These are phyloP conservation scores for Arbutus unedo DNA, from an alignment of 148 eudicot genomes.

Conservation along the genomic window DNA sequence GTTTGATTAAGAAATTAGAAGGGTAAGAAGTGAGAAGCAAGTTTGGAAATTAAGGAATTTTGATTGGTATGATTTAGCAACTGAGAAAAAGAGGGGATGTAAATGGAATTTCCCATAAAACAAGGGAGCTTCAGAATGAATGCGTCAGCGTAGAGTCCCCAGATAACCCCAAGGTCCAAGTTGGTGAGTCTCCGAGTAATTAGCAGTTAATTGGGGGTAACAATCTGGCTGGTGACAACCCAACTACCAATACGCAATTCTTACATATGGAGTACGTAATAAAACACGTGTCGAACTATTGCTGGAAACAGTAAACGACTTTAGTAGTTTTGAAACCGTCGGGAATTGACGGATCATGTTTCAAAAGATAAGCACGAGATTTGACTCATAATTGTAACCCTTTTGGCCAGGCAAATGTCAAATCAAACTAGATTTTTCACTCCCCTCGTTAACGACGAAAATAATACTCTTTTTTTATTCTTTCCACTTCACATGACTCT, in stretches of 20 bases:
- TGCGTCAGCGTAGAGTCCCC: too few relatives aligned
- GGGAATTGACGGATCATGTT: conserved; percentile 7
- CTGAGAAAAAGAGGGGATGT: too few relatives aligned
- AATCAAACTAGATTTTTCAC: conserved; percentile 10
- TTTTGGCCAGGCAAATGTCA: conserved; percentile 19
- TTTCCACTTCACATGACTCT: not conserved
- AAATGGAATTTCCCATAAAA: too few relatives aligned
- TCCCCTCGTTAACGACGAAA: not conserved
- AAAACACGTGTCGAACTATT: not conserved
- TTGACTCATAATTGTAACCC: conserved; percentile 19
- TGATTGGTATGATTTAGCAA: too few relatives aligned
- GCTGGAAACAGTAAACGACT: not conserved
- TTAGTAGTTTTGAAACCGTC: not conserved
- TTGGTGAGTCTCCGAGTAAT: not conserved
- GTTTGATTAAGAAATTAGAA: too few relatives aligned
- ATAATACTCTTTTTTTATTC: not conserved
- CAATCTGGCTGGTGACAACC: conserved; percentile 20
- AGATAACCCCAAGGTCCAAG: not conserved
- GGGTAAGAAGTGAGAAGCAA: too few relatives aligned
- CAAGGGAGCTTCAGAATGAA: too few relatives aligned
- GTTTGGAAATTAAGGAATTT: too few relatives aligned
- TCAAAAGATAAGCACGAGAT: conserved; percentile 22
- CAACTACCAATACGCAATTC: conserved; percentile 12
- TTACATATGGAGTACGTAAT: not conserved
- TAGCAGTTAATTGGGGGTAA: conserved; percentile 24